phyloP scores from a whole-genome alignment of 1,284 basidiomycete genomes.

The Mrakiaceae sp. region DNA sequence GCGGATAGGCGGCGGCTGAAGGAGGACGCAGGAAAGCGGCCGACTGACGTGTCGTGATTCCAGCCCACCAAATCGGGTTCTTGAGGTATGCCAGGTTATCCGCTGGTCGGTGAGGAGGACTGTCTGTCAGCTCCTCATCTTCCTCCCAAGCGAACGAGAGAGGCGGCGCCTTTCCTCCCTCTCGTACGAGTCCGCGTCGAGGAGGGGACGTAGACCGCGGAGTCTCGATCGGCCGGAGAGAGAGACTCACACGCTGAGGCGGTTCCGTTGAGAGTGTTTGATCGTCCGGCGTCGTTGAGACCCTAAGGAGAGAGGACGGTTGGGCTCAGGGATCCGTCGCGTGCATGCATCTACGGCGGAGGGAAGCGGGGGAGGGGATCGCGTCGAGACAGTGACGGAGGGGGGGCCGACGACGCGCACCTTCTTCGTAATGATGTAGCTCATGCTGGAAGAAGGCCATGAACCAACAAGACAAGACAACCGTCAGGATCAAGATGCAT shows the following conservation, averaged over 20 bases:
- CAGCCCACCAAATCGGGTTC: constrained; percentile 97
- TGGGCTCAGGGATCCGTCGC: no score
- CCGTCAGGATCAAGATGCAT: no score
- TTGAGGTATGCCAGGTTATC: constrained; percentile 75
- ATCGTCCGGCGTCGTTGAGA: constrained; percentile 64
- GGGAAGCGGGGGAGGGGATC: no score
- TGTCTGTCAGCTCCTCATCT: background rate
- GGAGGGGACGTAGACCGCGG: no score
- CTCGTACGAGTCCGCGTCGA: no score
- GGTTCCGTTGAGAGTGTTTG: constrained; percentile 25
- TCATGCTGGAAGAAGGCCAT: constrained; percentile 39
- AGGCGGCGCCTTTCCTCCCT: no score
- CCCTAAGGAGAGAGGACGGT: constrained; percentile 38
- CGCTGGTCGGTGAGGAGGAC: constrained; percentile 38
- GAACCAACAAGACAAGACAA: no score
- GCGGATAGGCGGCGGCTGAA: background rate
- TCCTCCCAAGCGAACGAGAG: background rate
- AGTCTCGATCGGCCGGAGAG: background rate
- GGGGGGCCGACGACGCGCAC: constrained; percentile 63
- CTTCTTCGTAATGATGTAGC: constrained; percentile 96
- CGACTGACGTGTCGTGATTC: constrained; percentile 74
- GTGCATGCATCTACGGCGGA: no score
- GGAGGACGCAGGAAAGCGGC: constrained; percentile 22
- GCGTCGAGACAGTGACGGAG: constrained; percentile 46
- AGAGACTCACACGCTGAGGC: constrained; percentile 46